A percentile compares a stretch with the other conserved stretches of the same genome.
phyloP scores from a whole-genome alignment of 1,284 basidiomycete species.

The Ceratobasidium sp. region DNA sequence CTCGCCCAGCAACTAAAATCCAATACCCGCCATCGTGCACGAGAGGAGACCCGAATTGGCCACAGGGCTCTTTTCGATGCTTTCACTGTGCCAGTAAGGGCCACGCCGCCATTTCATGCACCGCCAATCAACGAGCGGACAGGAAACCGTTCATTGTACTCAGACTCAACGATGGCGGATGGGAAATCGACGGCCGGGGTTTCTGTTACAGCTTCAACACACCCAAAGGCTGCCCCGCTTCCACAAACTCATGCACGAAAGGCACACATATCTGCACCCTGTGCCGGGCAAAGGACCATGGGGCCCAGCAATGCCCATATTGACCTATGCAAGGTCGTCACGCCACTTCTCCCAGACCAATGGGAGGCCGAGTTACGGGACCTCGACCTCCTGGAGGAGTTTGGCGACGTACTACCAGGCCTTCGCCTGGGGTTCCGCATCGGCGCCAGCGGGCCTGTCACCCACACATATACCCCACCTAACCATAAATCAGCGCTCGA shows the following conservation, averaged over 20 bases:
- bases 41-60: neutral
- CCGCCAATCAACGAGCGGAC: neutral
- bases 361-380: conserved; percentile 3
- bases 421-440: conserved; percentile 48
- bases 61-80: neutral
- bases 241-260: too few relatives aligned
- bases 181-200: neutral
- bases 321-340: conserved; percentile 1
- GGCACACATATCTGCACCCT: conserved; percentile 34
- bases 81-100: neutral
- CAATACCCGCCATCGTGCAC: neutral
- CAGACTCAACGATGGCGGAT: neutral
- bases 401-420: neutral
- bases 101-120: too few relatives aligned
- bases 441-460: conserved; percentile 41
- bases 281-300: conserved; percentile 6
- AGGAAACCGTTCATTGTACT: neutral
- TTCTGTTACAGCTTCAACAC: conserved; percentile 34
- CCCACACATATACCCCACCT: conserved; percentile 42
- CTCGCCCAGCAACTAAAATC: neutral
- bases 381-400: neutral
- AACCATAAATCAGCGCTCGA: conserved; percentile 48
- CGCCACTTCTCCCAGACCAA: conserved; percentile 2
- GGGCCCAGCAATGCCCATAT: conserved; percentile 4
- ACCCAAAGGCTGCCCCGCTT: neutral